Percentiles rank a stretch among this genome's conserved stretches.
Conservation (phyloP, 192 early-diverging fungal genomes). For the Umbelopsis isabellina region DNA sequence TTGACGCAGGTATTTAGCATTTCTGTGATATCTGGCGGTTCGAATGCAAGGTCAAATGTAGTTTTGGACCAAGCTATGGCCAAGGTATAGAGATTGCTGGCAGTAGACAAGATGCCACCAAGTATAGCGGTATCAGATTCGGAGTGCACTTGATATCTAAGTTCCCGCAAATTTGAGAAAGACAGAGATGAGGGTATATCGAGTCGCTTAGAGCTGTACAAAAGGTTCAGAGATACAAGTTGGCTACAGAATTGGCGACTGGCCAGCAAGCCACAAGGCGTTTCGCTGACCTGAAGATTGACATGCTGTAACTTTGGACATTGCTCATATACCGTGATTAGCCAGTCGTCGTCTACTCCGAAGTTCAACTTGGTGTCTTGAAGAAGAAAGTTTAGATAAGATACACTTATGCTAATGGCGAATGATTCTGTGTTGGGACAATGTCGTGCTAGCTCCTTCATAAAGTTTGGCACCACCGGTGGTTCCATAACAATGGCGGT, state of each 20-base stretch:
- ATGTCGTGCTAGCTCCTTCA: too few relatives aligned
- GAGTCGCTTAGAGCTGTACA: background rate
- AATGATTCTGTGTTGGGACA: too few relatives aligned
- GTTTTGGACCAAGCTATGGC: background rate
- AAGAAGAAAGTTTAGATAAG: too few relatives aligned
- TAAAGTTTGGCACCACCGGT: too few relatives aligned
- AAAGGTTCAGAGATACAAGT: background rate
- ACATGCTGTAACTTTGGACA: background rate
- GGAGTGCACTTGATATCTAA: background rate
- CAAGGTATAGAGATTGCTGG: background rate
- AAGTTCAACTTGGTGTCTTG: too few relatives aligned
- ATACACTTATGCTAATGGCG: too few relatives aligned
- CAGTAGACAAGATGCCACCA: background rate
- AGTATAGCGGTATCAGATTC: background rate
- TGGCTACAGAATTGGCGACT: background rate
- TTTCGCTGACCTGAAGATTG: background rate
- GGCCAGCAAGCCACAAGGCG: background rate
- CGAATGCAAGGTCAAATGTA: too few relatives aligned
- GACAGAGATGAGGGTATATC: background rate
- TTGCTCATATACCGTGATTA: too few relatives aligned
- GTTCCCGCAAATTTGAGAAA: background rate
- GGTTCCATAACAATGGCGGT: too few relatives aligned
- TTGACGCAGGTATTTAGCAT: too few relatives aligned
- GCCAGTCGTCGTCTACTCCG: too few relatives aligned
- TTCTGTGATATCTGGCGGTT: too few relatives aligned